Evolutionary conservation across 306 rosid genomes (phyloP).

Genomic region (Oemleria cerasiformis): DNA sequence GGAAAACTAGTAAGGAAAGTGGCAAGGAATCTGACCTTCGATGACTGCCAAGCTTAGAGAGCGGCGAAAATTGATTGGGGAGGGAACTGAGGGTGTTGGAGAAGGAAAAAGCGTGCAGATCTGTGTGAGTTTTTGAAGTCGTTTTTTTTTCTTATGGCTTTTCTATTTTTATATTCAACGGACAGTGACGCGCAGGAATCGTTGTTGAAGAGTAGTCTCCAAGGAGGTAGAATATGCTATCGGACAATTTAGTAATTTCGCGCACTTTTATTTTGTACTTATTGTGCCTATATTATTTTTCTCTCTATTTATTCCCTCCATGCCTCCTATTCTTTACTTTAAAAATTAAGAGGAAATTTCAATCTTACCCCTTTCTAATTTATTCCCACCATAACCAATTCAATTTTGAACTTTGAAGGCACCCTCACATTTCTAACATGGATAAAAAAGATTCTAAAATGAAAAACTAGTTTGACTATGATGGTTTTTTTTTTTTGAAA

Average conservation of each 20-base stretch:
- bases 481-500: no score
- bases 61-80: constrained; percentile 30
- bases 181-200: constrained; percentile 2
- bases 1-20: not conserved
- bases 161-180: not conserved
- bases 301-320: no score
- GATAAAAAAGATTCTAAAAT: no score
- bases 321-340: no score
- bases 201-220: not conserved
- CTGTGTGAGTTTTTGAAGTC: constrained; percentile 36
- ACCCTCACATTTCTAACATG: no score
- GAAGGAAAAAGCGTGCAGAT: constrained; percentile 53
- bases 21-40: constrained; percentile 45
- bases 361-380: no score
- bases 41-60: constrained; percentile 41
- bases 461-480: no score
- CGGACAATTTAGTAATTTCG: not conserved
- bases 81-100: not conserved
- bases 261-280: not conserved
- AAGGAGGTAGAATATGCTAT: not conserved
- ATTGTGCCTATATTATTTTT: no score
- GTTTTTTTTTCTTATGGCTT: not conserved
- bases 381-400: no score
- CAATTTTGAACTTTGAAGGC: no score
- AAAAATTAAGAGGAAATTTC: no score